phyloP scores from a whole-genome alignment of 345 rosid species.

The Gossypium arboreum region DNA sequence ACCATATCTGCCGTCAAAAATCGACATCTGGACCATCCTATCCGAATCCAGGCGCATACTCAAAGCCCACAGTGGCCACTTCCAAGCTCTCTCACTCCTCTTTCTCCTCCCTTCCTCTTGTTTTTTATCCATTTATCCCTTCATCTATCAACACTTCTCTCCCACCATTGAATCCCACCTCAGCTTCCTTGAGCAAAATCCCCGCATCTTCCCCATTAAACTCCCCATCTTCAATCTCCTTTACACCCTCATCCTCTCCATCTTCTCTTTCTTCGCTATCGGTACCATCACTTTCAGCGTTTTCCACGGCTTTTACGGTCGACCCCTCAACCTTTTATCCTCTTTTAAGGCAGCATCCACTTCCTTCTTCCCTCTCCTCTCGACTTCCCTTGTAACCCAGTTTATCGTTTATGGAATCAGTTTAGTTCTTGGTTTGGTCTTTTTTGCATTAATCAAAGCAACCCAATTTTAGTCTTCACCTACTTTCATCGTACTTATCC shows the following conservation, averaged over 20 bases:
- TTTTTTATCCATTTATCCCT: constrained; percentile 45
- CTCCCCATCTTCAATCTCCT: constrained; percentile 23
- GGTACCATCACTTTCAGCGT: constrained; percentile 68
- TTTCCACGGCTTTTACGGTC: constrained; percentile 69
- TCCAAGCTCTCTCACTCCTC: constrained; percentile 78
- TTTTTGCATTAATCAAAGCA: constrained; percentile 22
- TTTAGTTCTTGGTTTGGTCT: constrained; percentile 21
- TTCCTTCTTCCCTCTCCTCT: constrained; percentile 53
- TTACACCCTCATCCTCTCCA: constrained; percentile 29
- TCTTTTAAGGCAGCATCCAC: constrained; percentile 52
- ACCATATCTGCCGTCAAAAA: constrained; percentile 12
- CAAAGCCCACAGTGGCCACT: constrained; percentile 79
- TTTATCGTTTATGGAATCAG: constrained; percentile 29
- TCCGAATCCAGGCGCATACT: constrained; percentile 61
- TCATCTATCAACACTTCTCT: constrained; percentile 13
- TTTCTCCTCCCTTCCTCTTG: constrained; percentile 70
- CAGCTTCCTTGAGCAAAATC: constrained; percentile 11
- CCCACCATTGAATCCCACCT: constrained; percentile 28
- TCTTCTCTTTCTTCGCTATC: constrained; percentile 39
- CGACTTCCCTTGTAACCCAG: constrained; percentile 26
- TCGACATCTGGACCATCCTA: constrained; percentile 34
- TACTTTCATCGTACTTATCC: constrained; percentile 17
- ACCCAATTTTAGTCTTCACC: constrained; percentile 35
- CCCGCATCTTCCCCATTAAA: not conserved
- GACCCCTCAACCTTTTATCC: constrained; percentile 65